These are phyloP conservation scores for Blastobotrys apis DNA, from an alignment of 1,139 yeast species.

Conservation along the genomic window DNA sequence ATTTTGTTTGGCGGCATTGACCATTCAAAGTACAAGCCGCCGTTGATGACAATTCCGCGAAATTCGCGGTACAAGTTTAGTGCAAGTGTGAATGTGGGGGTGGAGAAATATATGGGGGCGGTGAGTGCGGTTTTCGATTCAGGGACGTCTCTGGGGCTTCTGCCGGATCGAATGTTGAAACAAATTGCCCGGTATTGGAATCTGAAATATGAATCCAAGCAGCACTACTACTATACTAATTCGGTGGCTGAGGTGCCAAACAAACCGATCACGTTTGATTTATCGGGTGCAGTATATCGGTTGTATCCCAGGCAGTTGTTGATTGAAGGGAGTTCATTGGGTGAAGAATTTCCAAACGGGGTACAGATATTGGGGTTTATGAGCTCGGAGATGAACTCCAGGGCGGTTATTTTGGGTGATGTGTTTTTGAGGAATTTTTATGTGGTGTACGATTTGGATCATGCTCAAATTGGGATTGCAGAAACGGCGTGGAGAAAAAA, in stretches of 20 bases:
- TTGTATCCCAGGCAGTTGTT: conserved; percentile 21
- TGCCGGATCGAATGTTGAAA: conserved; percentile 19
- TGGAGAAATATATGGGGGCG: conserved; percentile 8
- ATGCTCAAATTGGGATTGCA: conserved; percentile 28
- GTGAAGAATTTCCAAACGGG: conserved; percentile 18
- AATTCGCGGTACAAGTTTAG: conserved; percentile 17
- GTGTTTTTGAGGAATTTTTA: conserved; percentile 28
- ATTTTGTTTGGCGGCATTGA: conserved; percentile 49
- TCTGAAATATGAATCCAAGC: conserved; percentile 14
- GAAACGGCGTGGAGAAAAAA: conserved; percentile 20
- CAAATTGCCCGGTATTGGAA: conserved; percentile 18
- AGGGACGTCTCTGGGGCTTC: conserved; percentile 28
- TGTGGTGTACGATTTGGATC: conserved; percentile 27
- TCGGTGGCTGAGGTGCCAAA: conserved; percentile 13
- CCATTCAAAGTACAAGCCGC: conserved; percentile 44
- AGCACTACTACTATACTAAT: conserved; percentile 17
- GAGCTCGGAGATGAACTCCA: conserved; percentile 20
- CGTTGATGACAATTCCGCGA: conserved; percentile 27
- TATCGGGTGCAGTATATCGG: conserved; percentile 23
- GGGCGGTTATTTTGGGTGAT: conserved; percentile 28
- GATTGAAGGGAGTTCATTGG: conserved; percentile 10
- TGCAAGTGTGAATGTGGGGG: conserved; percentile 12
- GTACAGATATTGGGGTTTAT: conserved; percentile 19
- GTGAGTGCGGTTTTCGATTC: conserved; percentile 24
- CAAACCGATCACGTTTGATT: conserved; percentile 17